phyloP scores from a whole-genome alignment of 2,329 filamentous ascomycete species.

The Monosporascus sp. region DNA sequence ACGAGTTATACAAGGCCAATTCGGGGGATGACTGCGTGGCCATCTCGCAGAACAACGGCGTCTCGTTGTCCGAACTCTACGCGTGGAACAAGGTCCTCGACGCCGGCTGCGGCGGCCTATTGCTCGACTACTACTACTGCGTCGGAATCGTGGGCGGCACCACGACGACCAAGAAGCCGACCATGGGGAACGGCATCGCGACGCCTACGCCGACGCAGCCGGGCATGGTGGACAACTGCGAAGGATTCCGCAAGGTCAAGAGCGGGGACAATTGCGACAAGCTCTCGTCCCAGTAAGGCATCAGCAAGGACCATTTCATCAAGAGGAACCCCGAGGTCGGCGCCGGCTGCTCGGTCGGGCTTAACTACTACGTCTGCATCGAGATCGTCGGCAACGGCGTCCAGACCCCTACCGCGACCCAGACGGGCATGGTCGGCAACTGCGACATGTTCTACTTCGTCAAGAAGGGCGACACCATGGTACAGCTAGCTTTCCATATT shows the following conservation, averaged over 20 bases:
- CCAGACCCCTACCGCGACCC: background rate
- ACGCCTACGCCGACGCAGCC: constrained; percentile 1
- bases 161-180: background rate
- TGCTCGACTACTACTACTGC: background rate
- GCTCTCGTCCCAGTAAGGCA: constrained; percentile 5
- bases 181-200: background rate
- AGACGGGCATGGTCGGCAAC: background rate
- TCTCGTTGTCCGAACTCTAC: no score
- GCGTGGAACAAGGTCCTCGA: no score
- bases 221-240: constrained; percentile 8
- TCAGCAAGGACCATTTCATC: constrained; percentile 9
- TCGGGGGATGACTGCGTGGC: no score
- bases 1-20: no score
- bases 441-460: background rate
- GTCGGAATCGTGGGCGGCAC: background rate
- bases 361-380: constrained; percentile 8
- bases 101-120: background rate
- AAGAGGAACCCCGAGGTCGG: constrained; percentile 10
- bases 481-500: no score
- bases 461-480: background rate
- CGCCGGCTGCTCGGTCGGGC: constrained; percentile 6
- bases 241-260: constrained; percentile 10
- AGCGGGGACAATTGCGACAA: constrained; percentile 8
- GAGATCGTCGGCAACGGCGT: background rate
- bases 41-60: no score